Conservation (phyloP, 1,284 basidiomycete species). For the Marasmius sp. region DNA sequence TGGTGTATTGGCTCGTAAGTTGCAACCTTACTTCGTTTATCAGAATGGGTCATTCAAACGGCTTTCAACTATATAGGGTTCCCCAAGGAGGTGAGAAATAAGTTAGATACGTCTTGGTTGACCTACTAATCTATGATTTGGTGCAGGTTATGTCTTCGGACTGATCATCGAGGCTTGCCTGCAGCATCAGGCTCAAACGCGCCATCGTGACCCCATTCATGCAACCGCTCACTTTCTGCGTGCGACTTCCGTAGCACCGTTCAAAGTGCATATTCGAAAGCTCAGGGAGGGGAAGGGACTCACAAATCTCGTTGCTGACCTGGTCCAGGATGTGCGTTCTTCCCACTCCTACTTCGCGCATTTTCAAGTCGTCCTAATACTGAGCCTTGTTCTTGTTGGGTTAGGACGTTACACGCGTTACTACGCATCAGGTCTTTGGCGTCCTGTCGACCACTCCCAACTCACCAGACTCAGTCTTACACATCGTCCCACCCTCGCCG, state of each 20-base stretch:
- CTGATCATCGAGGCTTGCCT: constrained; percentile 54
- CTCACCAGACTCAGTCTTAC: constrained; percentile 18
- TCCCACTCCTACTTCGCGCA: neutral
- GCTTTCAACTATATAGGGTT: constrained; percentile 32
- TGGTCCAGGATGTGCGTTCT: constrained; percentile 51
- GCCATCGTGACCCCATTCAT: constrained; percentile 49
- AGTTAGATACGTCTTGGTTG: neutral
- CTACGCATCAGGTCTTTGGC: constrained; percentile 57
- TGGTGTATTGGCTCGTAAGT: constrained; percentile 47
- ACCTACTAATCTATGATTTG: constrained; percentile 1
- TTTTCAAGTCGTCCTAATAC: neutral
- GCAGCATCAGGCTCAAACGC: constrained; percentile 38
- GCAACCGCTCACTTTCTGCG: constrained; percentile 58
- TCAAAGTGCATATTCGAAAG: constrained; percentile 45
- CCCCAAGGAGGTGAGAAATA: constrained; percentile 50
- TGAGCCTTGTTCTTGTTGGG: neutral
- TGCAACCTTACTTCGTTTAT: neutral
- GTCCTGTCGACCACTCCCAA: constrained; percentile 36
- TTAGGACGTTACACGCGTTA: constrained; percentile 47
- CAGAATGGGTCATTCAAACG: neutral
- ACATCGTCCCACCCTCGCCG: constrained; percentile 47
- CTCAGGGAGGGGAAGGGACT: constrained; percentile 50
- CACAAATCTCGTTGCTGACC: constrained; percentile 49
- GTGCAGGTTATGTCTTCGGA: constrained; percentile 55
- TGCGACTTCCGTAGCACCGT: constrained; percentile 36